A percentile compares a stretch with the other conserved stretches of the same genome.
Conservation (phyloP, 129 eudicot genomes). For the Chrysanthemum lavandulifolium region DNA sequence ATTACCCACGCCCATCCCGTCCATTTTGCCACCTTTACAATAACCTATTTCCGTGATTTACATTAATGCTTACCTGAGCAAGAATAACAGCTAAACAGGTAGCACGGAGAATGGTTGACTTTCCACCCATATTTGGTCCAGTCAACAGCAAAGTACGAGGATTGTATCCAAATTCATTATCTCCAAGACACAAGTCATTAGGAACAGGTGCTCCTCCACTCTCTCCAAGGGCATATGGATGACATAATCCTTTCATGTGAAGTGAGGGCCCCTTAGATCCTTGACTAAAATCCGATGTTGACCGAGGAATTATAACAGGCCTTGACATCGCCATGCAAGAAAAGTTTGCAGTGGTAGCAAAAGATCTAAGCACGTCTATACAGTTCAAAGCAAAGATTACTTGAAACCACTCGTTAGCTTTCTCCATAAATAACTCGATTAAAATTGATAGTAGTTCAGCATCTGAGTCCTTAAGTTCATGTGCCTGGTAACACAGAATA, state of each 20-base stretch:
- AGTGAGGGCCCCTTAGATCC: slow-evolving; percentile 63
- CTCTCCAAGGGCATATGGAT: slow-evolving; percentile 36
- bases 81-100: slow-evolving; percentile 82
- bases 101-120: slow-evolving; percentile 93
- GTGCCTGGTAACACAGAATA: slow-evolving; percentile 54
- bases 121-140: slow-evolving; percentile 99
- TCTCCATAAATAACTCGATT: slow-evolving; percentile 55
- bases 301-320: slow-evolving; percentile 43
- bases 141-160: slow-evolving; percentile 82
- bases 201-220: slow-evolving; percentile 44
- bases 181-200: slow-evolving; percentile 49
- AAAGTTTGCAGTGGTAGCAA: no score
- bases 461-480: slow-evolving; percentile 62
- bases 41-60: not conserved
- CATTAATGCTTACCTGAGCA: slow-evolving; percentile 66
- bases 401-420: no score
- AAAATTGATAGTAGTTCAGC: slow-evolving; percentile 74
- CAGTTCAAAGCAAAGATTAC: no score
- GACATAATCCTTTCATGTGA: slow-evolving; percentile 75
- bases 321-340: slow-evolving; percentile 23
- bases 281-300: slow-evolving; percentile 31
- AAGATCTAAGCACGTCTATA: no score
- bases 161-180: slow-evolving; percentile 41
- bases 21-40: not conserved
- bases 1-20: not conserved